These are phyloP conservation scores for Pelagophyceae sp. DNA, from an alignment of 352 stramenopile genomes.

Conservation along the genomic window DNA sequence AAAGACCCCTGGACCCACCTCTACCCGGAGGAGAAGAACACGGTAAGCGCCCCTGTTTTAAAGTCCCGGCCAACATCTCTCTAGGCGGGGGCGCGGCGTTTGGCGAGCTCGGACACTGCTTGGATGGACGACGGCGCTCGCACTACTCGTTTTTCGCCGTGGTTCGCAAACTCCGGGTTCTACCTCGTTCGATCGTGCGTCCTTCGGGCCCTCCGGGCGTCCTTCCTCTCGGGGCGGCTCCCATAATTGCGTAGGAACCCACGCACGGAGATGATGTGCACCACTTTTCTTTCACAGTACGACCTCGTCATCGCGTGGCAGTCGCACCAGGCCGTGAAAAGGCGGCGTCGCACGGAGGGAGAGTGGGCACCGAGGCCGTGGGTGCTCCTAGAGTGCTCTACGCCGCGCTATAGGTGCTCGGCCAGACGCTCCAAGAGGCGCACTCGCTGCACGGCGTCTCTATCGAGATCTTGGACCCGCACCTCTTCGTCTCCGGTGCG, in stretches of 20 bases:
- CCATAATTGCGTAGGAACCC: not conserved
- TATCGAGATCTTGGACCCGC: constrained; percentile 48
- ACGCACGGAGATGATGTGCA: not conserved
- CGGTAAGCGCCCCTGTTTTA: not conserved
- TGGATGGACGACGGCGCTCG: not conserved
- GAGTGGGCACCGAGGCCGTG: not conserved
- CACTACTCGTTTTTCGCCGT: constrained; percentile 36
- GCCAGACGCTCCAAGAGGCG: constrained; percentile 45
- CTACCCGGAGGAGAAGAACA: too few species aligned
- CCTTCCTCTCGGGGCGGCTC: not conserved
- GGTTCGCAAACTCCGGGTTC: not conserved
- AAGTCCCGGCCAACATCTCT: too few species aligned
- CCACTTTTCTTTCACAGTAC: not conserved
- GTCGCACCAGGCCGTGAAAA: not conserved
- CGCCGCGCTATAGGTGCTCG: too few species aligned
- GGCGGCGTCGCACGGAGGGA: too few species aligned
- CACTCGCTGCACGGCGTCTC: constrained; percentile 43
- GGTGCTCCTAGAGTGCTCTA: not conserved
- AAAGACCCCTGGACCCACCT: not conserved
- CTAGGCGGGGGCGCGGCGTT: too few species aligned
- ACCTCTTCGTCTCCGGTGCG: constrained; percentile 51
- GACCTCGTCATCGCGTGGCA: not conserved
- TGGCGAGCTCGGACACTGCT: not conserved
- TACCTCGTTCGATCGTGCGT: not conserved
- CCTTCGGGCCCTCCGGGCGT: too few species aligned